Evolutionary conservation across 306 rosid species (phyloP).

Genomic region (Acacia confusa): DNA sequence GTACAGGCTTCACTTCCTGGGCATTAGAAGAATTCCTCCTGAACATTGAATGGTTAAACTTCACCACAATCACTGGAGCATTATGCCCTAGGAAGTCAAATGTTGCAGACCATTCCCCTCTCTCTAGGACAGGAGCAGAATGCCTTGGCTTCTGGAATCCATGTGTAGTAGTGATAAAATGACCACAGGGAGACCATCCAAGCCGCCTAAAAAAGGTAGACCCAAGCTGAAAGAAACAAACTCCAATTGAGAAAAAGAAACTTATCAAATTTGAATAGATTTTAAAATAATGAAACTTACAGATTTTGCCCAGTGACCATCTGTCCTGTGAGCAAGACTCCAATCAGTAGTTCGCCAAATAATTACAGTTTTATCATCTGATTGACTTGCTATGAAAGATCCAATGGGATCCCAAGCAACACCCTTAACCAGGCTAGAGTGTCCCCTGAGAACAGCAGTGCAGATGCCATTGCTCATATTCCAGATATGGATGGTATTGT

Average conservation of each 20-base stretch:
- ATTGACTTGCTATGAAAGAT: constrained; percentile 95
- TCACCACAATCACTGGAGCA: constrained; percentile 95
- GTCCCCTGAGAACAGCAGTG: constrained; percentile 98
- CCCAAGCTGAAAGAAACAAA: constrained; percentile 74
- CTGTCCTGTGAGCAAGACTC: constrained; percentile 98
- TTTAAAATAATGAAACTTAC: constrained; percentile 52
- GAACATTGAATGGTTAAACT: constrained; percentile 96
- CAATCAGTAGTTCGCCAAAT: constrained; percentile 98
- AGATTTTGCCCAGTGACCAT: constrained; percentile 96
- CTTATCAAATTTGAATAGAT: constrained; percentile 15
- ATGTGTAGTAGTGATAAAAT: constrained; percentile 95
- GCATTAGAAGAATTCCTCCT: constrained; percentile 61
- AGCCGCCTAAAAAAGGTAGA: constrained; percentile 97
- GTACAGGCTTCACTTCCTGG: constrained; percentile 71
- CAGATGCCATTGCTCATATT: constrained; percentile 94
- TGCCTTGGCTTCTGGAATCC: constrained; percentile 99
- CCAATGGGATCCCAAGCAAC: constrained; percentile 99
- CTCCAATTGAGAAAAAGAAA: constrained; percentile 39
- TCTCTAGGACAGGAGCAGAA: constrained; percentile 97
- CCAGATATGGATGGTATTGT: constrained; percentile 94
- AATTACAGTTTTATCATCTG: constrained; percentile 97
- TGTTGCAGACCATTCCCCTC: constrained; percentile 99
- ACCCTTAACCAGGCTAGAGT: constrained; percentile 96
- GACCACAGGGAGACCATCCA: constrained; percentile 99
- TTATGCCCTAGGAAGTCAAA: constrained; percentile 98